Conservation (phyloP, 805 yeast genomes). For the Wickerhamiella parazyma region DNA sequence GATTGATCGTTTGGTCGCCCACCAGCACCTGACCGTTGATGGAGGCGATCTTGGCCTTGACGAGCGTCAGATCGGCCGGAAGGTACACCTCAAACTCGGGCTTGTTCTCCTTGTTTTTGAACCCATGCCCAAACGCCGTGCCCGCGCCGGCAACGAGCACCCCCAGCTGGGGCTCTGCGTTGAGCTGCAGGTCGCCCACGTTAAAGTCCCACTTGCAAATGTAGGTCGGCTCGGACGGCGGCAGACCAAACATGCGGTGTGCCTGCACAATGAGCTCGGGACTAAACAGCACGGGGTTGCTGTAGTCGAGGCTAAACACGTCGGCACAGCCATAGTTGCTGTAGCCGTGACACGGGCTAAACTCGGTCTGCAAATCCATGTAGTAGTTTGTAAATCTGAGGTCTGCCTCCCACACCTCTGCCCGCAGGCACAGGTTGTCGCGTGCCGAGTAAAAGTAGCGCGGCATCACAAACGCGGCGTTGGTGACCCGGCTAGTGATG, state of each 20-base stretch:
- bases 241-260: conserved; percentile 85
- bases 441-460: conserved; percentile 50
- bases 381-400: conserved; percentile 81
- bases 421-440: conserved; percentile 46
- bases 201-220: conserved; percentile 82
- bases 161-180: conserved; percentile 37
- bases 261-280: conserved; percentile 33
- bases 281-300: conserved; percentile 12
- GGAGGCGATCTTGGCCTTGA: conserved; percentile 41
- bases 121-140: conserved; percentile 45
- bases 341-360: conserved; percentile 41
- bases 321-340: conserved; percentile 12
- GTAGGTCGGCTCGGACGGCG: conserved; percentile 79
- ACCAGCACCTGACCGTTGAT: conserved; percentile 33
- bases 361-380: conserved; percentile 71
- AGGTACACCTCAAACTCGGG: conserved; percentile 42
- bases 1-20: conserved; percentile 20
- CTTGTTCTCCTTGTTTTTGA: conserved; percentile 63
- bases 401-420: conserved; percentile 59
- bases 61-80: conserved; percentile 54
- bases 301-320: conserved; percentile 13
- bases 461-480: conserved; percentile 65
- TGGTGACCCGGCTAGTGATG: conserved; percentile 53
- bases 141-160: conserved; percentile 30
- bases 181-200: conserved; percentile 42